Conservation (phyloP, 1,284 basidiomycete species). For the Cutaneotrichosporon sp. region DNA sequence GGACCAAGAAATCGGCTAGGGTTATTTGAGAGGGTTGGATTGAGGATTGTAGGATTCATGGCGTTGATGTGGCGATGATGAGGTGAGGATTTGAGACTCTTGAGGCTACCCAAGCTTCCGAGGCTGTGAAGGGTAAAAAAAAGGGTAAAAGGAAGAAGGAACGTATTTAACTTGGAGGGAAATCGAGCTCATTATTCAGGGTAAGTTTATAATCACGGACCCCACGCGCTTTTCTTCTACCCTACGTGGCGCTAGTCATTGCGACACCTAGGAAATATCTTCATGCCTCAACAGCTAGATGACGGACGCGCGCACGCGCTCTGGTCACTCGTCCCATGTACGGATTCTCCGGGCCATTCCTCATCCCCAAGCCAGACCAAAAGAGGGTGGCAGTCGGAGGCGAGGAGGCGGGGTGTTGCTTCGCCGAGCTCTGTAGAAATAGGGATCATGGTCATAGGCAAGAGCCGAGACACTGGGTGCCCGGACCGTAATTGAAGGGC, state of each 20-base stretch:
- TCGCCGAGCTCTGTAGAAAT: background rate
- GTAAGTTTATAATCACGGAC: background rate
- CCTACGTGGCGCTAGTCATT: background rate
- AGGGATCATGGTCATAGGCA: background rate
- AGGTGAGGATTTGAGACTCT: background rate
- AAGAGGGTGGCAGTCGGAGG: no score
- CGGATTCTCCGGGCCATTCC: background rate
- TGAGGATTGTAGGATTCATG: background rate
- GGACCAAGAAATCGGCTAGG: background rate
- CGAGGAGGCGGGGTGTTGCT: background rate
- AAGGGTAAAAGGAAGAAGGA: background rate
- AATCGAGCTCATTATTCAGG: background rate
- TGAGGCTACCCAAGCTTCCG: no score
- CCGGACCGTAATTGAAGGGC: background rate
- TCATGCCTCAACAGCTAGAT: no score
- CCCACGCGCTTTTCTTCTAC: background rate
- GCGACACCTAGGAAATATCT: background rate
- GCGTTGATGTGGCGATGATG: background rate
- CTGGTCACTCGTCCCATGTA: background rate
- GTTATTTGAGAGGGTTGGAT: background rate
- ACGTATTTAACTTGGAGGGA: no score
- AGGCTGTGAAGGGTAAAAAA: no score
- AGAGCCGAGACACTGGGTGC: no score
- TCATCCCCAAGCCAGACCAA: background rate
- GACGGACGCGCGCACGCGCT: background rate